phyloP scores from a whole-genome alignment of 2,329 filamentous ascomycete genomes.

The Aspergillus pseudonomiae region DNA sequence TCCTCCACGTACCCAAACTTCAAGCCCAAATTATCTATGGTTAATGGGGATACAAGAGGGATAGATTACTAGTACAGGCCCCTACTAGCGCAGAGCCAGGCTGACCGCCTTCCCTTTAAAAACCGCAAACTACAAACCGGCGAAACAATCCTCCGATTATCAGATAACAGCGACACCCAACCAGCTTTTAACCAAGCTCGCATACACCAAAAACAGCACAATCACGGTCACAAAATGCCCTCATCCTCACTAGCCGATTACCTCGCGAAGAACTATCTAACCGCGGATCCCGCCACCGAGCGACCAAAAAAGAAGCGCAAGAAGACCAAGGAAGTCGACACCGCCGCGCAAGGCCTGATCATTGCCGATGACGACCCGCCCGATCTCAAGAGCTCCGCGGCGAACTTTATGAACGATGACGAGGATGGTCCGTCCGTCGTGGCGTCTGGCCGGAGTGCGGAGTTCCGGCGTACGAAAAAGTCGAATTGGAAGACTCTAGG shows the following conservation, averaged over 20 bases:
- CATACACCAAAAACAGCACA: neutral
- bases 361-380: constrained; percentile 48
- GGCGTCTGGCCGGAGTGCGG: constrained; percentile 32
- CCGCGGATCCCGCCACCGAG: constrained; percentile 55
- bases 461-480: constrained; percentile 75
- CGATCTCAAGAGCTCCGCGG: constrained; percentile 32
- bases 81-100: too few relatives aligned
- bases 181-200: neutral
- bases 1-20: too few relatives aligned
- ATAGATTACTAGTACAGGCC: too few relatives aligned
- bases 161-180: neutral
- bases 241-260: constrained; percentile 70
- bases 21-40: neutral
- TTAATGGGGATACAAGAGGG: neutral
- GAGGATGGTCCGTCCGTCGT: constrained; percentile 40
- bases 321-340: constrained; percentile 52
- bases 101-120: neutral
- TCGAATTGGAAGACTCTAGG: constrained; percentile 78
- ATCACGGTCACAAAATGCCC: constrained; percentile 48
- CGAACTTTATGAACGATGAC: constrained; percentile 35
- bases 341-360: constrained; percentile 44
- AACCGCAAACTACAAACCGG: neutral
- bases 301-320: constrained; percentile 61
- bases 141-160: neutral
- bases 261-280: constrained; percentile 88